Percentiles rank a stretch among this genome's conserved stretches.
phyloP scores from a whole-genome alignment of 2,329 filamentous ascomycete species.

The Dothidotthia symphoricarpi region DNA sequence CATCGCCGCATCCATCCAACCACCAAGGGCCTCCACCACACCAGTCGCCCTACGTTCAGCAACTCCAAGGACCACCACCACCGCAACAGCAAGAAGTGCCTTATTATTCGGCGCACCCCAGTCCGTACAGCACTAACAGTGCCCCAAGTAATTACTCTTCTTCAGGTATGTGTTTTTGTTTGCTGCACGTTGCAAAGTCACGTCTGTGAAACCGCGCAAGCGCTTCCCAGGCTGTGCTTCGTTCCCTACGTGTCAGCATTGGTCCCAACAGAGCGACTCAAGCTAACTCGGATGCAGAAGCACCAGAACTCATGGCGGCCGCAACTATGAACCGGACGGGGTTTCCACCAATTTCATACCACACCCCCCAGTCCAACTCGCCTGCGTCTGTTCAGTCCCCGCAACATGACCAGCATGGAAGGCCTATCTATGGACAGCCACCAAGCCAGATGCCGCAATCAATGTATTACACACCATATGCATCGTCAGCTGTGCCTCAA shows the following conservation, averaged over 20 bases:
- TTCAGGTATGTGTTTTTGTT: constrained; percentile 48
- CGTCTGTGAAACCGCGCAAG: constrained; percentile 9
- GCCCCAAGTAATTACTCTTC: constrained; percentile 81
- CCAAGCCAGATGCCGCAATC: constrained; percentile 75
- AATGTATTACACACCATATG: constrained; percentile 70
- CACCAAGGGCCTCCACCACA: constrained; percentile 54
- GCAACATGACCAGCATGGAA: constrained; percentile 82
- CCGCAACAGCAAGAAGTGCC: constrained; percentile 68
- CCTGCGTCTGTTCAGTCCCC: constrained; percentile 90
- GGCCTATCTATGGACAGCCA: constrained; percentile 80
- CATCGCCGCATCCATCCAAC: constrained; percentile 64
- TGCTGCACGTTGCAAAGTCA: constrained; percentile 1
- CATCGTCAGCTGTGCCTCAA: constrained; percentile 49
- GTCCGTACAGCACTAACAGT: constrained; percentile 79
- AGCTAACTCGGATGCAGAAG: constrained; percentile 65
- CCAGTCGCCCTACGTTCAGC: constrained; percentile 63
- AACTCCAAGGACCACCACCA: constrained; percentile 60
- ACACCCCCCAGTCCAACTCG: constrained; percentile 92
- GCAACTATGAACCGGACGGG: constrained; percentile 62
- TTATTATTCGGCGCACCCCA: constrained; percentile 76
- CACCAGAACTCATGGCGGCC: constrained; percentile 67
- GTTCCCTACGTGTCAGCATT: not conserved
- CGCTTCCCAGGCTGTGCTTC: constrained; percentile 4
- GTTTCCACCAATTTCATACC: constrained; percentile 84
- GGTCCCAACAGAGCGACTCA: constrained; percentile 6